Evolutionary conservation across 2,329 filamentous ascomycete species (phyloP).

Genomic region (Triangularia setosa): DNA sequence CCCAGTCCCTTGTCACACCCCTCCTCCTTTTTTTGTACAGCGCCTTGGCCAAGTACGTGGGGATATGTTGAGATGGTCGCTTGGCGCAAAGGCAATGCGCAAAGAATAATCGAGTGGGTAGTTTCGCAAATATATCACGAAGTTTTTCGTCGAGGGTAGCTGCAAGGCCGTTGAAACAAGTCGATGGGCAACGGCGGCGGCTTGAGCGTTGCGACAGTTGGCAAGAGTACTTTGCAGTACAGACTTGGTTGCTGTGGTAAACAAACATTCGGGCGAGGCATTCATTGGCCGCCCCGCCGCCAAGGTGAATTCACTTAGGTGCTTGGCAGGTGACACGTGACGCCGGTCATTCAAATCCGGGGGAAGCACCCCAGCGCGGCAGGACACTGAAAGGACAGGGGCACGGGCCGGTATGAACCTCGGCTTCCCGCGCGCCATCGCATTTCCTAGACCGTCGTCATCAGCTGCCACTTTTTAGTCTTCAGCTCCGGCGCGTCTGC

Average conservation of each 20-base stretch:
- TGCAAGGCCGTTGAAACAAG: not conserved
- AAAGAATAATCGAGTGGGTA: not conserved
- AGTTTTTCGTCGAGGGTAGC: not conserved
- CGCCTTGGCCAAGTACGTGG: not conserved
- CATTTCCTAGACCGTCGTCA: constrained; percentile 26
- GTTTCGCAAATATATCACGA: not conserved
- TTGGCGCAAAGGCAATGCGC: not conserved
- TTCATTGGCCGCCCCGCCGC: constrained; percentile 5
- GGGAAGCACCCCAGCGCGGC: not conserved
- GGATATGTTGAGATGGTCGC: not conserved
- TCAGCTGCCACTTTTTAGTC: constrained; percentile 6
- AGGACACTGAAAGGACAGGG: constrained; percentile 2
- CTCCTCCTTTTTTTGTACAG: not conserved
- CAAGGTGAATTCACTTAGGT: not conserved
- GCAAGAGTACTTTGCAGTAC: not conserved
- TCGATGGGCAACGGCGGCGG: not conserved
- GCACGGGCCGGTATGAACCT: constrained; percentile 17
- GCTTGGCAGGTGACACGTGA: constrained; percentile 14
- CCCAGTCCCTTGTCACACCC: not conserved
- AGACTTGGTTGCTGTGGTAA: constrained; percentile 23
- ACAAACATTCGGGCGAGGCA: constrained; percentile 24
- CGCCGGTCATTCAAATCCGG: constrained; percentile 11
- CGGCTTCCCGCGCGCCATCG: constrained; percentile 24
- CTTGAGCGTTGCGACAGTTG: not conserved
- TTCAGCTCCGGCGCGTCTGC: not conserved